Conservation (phyloP, 495 filamentous ascomycete genomes). For the Articulospora tetracladia region DNA sequence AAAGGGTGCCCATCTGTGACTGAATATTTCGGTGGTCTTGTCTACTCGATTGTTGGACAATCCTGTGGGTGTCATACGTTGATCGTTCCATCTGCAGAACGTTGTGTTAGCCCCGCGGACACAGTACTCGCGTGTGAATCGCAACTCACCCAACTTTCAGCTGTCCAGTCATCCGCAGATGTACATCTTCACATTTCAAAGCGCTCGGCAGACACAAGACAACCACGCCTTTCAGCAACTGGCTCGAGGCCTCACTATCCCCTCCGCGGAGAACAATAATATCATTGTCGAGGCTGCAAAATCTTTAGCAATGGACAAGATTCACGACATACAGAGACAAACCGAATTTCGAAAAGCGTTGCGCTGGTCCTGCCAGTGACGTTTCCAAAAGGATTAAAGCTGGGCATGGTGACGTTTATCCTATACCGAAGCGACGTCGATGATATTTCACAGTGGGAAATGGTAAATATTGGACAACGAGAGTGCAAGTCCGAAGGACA, state of each 20-base stretch:
- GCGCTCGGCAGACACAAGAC: constrained; percentile 70
- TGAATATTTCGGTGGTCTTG: constrained; percentile 37
- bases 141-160: constrained; percentile 60
- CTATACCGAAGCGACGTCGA: no score
- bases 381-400: constrained; percentile 45
- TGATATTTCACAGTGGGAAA: no score
- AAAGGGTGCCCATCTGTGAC: constrained; percentile 45
- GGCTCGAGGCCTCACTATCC: constrained; percentile 71
- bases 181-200: constrained; percentile 67
- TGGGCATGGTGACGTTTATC: constrained; percentile 34
- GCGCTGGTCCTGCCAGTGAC: constrained; percentile 37
- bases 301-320: not conserved
- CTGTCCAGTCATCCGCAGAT: constrained; percentile 66
- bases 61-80: constrained; percentile 43
- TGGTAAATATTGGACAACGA: not conserved
- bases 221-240: constrained; percentile 68
- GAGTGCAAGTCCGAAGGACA: not conserved
- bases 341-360: constrained; percentile 54
- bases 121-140: not conserved
- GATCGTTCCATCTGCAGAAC: constrained; percentile 41
- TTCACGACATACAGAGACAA: constrained; percentile 17
- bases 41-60: constrained; percentile 44
- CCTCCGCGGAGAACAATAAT: constrained; percentile 75
- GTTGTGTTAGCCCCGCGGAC: not conserved
- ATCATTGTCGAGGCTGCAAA: constrained; percentile 66